These are phyloP conservation scores for Puccinellia tenuiflora DNA, from an alignment of 176 grass and related monocot species.

Conservation along the genomic window DNA sequence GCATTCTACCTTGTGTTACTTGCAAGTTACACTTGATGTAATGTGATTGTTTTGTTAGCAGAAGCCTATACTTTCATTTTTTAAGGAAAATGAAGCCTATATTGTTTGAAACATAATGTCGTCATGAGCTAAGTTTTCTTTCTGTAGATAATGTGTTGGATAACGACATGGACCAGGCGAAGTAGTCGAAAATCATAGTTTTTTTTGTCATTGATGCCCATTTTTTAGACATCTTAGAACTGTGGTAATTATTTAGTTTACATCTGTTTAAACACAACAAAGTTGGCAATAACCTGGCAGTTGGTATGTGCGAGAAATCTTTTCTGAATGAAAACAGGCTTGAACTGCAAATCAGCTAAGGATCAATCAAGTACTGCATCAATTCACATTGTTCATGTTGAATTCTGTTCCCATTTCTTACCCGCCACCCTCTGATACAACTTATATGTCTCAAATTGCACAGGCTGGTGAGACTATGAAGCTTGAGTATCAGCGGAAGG, in stretches of 20 bases:
- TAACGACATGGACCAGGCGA: neutral
- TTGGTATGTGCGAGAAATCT: neutral
- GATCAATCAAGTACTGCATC: neutral
- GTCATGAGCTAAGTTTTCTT: neutral
- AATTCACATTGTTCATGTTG: constrained; percentile 7
- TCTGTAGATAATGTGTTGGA: neutral
- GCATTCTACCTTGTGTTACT: neutral
- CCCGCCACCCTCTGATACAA: constrained; percentile 10
- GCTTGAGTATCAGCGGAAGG: constrained; percentile 97
- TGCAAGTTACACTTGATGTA: neutral
- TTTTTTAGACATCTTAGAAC: neutral
- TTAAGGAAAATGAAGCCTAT: neutral
- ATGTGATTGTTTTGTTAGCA: neutral
- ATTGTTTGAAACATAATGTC: neutral
- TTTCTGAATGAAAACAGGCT: neutral
- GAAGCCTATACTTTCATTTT: neutral
- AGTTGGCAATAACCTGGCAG: neutral
- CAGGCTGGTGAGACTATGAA: constrained; percentile 95
- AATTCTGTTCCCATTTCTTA: neutral
- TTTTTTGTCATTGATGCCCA: neutral
- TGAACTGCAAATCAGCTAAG: neutral
- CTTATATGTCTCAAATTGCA: constrained; percentile 15
- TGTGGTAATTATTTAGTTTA: neutral
- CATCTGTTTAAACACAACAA: neutral
- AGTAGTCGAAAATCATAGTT: neutral